Conservation (phyloP, 1,139 yeast genomes). For the Taphrina pruni region DNA sequence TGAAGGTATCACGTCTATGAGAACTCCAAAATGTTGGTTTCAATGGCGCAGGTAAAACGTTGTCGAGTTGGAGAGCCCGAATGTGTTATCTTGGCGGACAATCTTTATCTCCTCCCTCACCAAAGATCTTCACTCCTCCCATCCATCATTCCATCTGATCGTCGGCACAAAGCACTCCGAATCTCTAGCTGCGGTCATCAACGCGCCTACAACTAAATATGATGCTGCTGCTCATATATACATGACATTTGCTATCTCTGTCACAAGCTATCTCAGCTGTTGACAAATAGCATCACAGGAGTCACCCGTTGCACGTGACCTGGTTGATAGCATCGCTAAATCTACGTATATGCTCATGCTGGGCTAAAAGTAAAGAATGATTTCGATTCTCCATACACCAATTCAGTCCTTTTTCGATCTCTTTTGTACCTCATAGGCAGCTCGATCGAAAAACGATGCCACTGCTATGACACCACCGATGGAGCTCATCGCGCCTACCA, state of each 20-base stretch:
- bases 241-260: too few relatives aligned
- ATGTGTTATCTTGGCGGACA: slow-evolving; percentile 21
- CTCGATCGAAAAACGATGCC: slow-evolving; percentile 84
- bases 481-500: slow-evolving; percentile 83
- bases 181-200: not conserved
- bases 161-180: not conserved
- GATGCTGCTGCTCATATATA: too few relatives aligned
- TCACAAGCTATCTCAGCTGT: too few relatives aligned
- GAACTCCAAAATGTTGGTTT: not conserved
- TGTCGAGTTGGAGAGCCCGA: not conserved
- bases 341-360: slow-evolving; percentile 1
- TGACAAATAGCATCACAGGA: too few relatives aligned
- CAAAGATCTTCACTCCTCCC: slow-evolving; percentile 29
- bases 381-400: not conserved
- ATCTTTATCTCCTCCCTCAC: slow-evolving; percentile 27
- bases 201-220: too few relatives aligned
- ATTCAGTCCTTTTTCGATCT: slow-evolving; percentile 61
- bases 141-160: not conserved
- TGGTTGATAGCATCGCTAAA: too few relatives aligned
- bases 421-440: slow-evolving; percentile 87
- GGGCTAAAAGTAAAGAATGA: not conserved
- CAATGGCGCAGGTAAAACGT: not conserved
- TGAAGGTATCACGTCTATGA: too few relatives aligned
- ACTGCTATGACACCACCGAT: slow-evolving; percentile 93
- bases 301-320: too few relatives aligned